These are phyloP conservation scores for Gyrodon lividus DNA, from an alignment of 768 basidiomycete genomes.

Conservation along the genomic window DNA sequence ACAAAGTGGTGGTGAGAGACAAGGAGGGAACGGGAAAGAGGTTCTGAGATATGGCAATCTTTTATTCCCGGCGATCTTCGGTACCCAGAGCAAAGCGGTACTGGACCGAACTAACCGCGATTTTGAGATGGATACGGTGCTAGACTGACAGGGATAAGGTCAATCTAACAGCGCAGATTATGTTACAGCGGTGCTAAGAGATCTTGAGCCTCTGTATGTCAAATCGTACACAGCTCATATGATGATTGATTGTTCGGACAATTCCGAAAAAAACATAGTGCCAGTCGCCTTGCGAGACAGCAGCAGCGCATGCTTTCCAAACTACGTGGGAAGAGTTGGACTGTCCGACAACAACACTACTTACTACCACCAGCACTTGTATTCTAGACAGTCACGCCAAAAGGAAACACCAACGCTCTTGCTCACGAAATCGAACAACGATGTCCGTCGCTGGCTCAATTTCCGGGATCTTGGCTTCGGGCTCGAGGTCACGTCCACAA, in stretches of 20 bases:
- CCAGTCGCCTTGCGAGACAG: no score
- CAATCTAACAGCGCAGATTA: constrained; percentile 1
- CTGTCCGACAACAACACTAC: constrained; percentile 3
- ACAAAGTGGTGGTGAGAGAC: constrained; percentile 14
- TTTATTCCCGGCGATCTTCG: constrained; percentile 18
- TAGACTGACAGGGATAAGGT: not conserved
- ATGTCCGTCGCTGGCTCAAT: constrained; percentile 28
- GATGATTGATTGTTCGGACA: no score
- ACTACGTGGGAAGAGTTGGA: constrained; percentile 22
- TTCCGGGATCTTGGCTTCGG: constrained; percentile 32
- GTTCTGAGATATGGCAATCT: constrained; percentile 8
- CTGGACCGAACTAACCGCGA: constrained; percentile 20
- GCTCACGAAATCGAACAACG: not conserved
- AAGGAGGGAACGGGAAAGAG: not conserved
- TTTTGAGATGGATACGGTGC: not conserved
- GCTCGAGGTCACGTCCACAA: constrained; percentile 62
- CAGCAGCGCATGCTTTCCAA: no score
- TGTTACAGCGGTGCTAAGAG: constrained; percentile 1
- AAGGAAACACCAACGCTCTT: no score
- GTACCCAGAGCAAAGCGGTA: constrained; percentile 20
- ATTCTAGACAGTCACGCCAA: not conserved
- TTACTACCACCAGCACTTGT: constrained; percentile 1
- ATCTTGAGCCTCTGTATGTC: no score
- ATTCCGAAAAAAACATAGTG: no score
- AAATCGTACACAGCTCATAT: no score